phyloP scores from a whole-genome alignment of 2,329 filamentous ascomycete species.

The Trichoderma brevicompactum region DNA sequence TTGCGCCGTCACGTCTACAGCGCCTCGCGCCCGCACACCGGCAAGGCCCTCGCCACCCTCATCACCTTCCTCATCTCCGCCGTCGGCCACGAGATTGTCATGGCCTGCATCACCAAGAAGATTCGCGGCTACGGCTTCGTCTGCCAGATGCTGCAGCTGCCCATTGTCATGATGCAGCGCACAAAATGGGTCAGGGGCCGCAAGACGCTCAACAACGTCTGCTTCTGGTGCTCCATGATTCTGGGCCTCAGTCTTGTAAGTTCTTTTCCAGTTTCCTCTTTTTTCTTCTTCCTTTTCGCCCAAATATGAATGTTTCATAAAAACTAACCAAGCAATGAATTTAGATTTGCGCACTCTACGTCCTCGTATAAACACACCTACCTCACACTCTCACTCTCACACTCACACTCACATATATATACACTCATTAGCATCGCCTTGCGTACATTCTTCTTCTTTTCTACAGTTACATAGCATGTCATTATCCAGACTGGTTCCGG shows the following conservation, averaged over 20 bases:
- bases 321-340: neutral
- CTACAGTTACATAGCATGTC: conserved; percentile 9
- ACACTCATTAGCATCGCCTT: neutral
- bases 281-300: too few relatives aligned
- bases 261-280: conserved; percentile 28
- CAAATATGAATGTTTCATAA: too few relatives aligned
- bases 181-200: conserved; percentile 75
- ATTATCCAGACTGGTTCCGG: conserved; percentile 14
- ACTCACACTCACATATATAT: neutral
- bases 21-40: conserved; percentile 76
- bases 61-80: conserved; percentile 93
- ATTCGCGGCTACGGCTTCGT: conserved; percentile 90
- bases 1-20: conserved; percentile 93
- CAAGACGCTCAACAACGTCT: conserved; percentile 82
- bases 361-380: conserved; percentile 54
- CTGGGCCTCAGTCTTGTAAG: conserved; percentile 78
- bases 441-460: neutral
- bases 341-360: conserved; percentile 60
- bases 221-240: conserved; percentile 93
- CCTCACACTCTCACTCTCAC: neutral
- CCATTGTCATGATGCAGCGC: conserved; percentile 89
- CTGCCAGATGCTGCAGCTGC: conserved; percentile 95
- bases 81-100: conserved; percentile 89
- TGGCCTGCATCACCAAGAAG: conserved; percentile 98
- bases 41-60: conserved; percentile 75